These are phyloP conservation scores for Cyclospora cayetanensis DNA, from an alignment of 169 alveolate genomes.

Conservation along the genomic window DNA sequence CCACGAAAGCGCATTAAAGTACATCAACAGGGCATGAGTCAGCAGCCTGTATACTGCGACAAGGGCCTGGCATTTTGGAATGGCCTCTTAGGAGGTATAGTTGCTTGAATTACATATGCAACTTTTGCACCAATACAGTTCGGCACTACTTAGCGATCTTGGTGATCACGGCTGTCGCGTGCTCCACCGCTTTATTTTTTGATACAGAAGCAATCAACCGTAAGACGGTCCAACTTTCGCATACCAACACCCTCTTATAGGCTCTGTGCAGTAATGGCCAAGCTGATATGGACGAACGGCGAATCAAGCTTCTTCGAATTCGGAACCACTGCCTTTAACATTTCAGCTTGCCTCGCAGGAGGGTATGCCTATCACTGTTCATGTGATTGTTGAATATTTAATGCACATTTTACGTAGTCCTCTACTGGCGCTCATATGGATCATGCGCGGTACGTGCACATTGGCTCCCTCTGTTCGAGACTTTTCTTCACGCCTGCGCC, in stretches of 20 bases:
- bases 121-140: too few species aligned
- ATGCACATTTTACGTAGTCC: constrained; percentile 20
- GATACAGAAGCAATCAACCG: constrained; percentile 55
- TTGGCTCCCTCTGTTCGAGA: too few species aligned
- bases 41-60: constrained; percentile 50
- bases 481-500: too few species aligned
- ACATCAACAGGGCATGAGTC: constrained; percentile 43
- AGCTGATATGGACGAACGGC: constrained; percentile 56
- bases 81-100: constrained; percentile 59
- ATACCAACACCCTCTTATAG: background rate
- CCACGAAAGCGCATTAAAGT: background rate
- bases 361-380: constrained; percentile 11
- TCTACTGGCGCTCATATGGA: constrained; percentile 38
- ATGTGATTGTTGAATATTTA: too few species aligned
- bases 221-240: background rate
- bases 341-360: constrained; percentile 29
- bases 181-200: constrained; percentile 54
- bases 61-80: constrained; percentile 52
- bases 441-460: constrained; percentile 62
- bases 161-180: constrained; percentile 53
- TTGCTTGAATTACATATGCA: background rate
- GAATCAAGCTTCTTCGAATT: constrained; percentile 51
- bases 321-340: constrained; percentile 32
- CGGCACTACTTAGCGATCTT: background rate
- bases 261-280: constrained; percentile 18